Base-by-base conservation (phyloP, 495 filamentous ascomycete species). In the Penicillium dipodomyicola region DNA sequence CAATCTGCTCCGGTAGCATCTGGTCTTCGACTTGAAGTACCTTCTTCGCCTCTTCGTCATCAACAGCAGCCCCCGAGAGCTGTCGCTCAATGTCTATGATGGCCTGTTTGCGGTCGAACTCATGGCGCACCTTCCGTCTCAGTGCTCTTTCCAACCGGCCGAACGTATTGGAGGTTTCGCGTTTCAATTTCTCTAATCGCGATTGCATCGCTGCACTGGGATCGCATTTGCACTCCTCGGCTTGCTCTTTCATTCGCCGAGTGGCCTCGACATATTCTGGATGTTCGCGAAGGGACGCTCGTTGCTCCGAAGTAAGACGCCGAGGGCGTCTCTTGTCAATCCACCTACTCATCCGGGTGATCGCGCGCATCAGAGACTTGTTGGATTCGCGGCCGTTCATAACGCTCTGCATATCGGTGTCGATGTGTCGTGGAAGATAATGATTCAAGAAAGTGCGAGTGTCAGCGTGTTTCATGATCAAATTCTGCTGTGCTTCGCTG, bases 401-500 rank as follows among this genome's bases (percentile, higher is more conserved):
- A 12, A 75, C 53, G 51, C 51, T 64, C 40, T 68, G 59, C 39
- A 69, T 27, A 23, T 23, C 23, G 23, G 23, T 23, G 23, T 23
- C 23, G 23, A 23, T 23, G 23, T 23, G 23, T 2, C 67, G 64
- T 40, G 45, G 68, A 60, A 71, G 68, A 58, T 76, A 74, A 61
- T 75, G 63, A 43, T 72, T 68, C 22, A 76, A 48, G 56, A 73
- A 73, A 22, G 70, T 72, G 2, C 56, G 25, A 48, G 54, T 65
- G 22, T 65, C 52, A 5, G 61, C 51, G 40, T 76, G 61, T 50
- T 72, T 66, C 58, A 74, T 69, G 10, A 74, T 77, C 50, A 77
- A 41, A 56, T 75, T 77, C 49, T 69, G 62, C 53, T 74, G 60
- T 41, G 65, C 66, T 55, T 77, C 69, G 57, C 71, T 75, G 22